Evolutionary conservation across 805 yeast genomes (phyloP), one percentile per base, ranked within the genome.

Genomic region (Candida sakaeoensis): DNA sequence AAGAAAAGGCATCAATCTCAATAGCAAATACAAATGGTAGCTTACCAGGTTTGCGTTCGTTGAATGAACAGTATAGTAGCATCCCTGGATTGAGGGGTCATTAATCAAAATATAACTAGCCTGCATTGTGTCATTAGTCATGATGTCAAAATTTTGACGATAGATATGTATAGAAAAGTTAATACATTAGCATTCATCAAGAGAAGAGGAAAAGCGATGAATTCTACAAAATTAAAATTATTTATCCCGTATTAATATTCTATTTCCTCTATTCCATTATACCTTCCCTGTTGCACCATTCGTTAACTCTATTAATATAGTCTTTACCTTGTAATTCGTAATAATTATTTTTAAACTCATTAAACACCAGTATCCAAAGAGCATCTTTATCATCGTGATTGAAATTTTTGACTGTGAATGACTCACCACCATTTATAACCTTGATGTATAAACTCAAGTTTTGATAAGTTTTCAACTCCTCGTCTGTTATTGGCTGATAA

Each of bases 371-470:
- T 37, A 36, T 32, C 33, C 39, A 43, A 14, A 16, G 12, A 17
- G 31, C 29, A 9, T 25, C 14, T 22, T 37, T 8, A 19, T 33
- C 27, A 4, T 36, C 39, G 12, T 31, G 17, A n/a, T 14, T 8
- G 13, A 37, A 39, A 29, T 34, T 40, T 12, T 44, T 43, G 30
- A 54, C 44, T n/a, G 46, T 39, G 29, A 44, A 54, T 19, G 34
- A 26, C 33, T 53, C 57, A 10, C 71, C 61, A 9, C 58, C 62
- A 46, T 61, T 58, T 26, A 46, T 37, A n/a, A 58, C 36, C 39
- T 47, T 48, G 13, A 60, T 41, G 42, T 63, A 61, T 45, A 55
- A 41, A 2, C 48, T 35, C 8, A 60, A 37, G 2, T 29, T 29
- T 12, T 43, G 40, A 41, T 55, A 58, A 7, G 22, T n/a, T 8